phyloP scores from a whole-genome alignment of 768 basidiomycete species.

The Lactifluus rugatus region DNA sequence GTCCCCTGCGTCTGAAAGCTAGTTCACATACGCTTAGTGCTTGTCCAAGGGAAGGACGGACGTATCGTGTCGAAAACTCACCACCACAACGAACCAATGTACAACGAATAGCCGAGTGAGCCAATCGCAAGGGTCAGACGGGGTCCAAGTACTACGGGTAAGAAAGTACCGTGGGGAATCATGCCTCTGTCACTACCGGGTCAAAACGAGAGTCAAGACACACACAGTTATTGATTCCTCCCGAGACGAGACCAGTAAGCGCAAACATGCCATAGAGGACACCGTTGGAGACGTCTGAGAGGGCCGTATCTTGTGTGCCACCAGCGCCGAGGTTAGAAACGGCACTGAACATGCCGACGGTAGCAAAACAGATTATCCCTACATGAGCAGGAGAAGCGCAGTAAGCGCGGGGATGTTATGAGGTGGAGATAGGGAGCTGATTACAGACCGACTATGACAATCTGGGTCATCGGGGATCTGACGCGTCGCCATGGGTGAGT shows the following conservation, averaged over 20 bases:
- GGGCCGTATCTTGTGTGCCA: conserved; percentile 31
- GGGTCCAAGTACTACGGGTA: conserved; percentile 35
- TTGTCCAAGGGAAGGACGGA: neutral
- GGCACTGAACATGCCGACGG: conserved; percentile 33
- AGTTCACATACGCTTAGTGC: neutral
- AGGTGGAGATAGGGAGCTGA: neutral
- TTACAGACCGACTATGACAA: conserved; percentile 16
- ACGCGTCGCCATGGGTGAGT: neutral
- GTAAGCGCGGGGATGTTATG: neutral
- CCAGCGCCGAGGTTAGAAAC: conserved; percentile 32
- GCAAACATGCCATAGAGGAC: conserved; percentile 37
- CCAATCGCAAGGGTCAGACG: conserved; percentile 41
- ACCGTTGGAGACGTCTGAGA: conserved; percentile 33
- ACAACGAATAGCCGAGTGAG: conserved; percentile 42
- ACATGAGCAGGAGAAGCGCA: neutral
- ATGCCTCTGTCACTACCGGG: neutral
- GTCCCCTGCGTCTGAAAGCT: conserved; percentile 32
- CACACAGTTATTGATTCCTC: conserved; percentile 30
- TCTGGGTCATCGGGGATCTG: conserved; percentile 19
- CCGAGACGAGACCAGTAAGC: conserved; percentile 33
- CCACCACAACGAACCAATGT: conserved; percentile 40
- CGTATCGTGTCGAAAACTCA: conserved; percentile 15
- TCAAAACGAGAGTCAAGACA: neutral
- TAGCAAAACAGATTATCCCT: conserved; percentile 27
- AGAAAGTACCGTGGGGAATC: neutral